Evolutionary conservation across 257 asterid genomes (phyloP), one percentile per base, ranked within the genome.

Genomic region (Oldenlandia corymbosa): DNA sequence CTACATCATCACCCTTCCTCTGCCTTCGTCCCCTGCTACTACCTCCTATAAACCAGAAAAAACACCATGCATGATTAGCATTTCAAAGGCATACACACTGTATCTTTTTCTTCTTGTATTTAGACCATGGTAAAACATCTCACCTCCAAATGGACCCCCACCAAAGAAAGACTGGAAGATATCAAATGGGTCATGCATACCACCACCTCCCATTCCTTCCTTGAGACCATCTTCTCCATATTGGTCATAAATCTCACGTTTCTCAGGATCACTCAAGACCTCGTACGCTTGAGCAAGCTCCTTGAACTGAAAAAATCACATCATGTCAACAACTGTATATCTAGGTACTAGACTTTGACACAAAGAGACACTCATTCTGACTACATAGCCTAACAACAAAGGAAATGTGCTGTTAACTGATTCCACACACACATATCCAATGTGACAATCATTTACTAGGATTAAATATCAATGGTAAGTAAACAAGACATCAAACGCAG

Each of bases 231-330:
- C 94, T 60, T 85, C 94, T 57, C 94, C 94, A 68, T 83, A 86
- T 57, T 83, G 83, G 58, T 86, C 94, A 58, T 86, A 86, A n/a
- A 86, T 81, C 57, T 81, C 94, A 13, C 94, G 85, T 55, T 85
- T 85, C 65, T 85, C 88, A 0, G 90, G 87, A 51, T 85, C 85
- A 60, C 88, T 83, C 71, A 86, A 64, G 34, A 83, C 94, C 75
- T 86, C 94, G 51, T 86, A 86, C 8, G 94, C 94, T 42, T 86
- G 94, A 66, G 90, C 86, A 59, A 86, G 74, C 90, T 86, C 94
- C 79, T 86, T 86, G 36, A 86, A 86, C 94, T 86, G 82, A 7
- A 58, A 32, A 10, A 18, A 47, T 8, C 7, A 60, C 48, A 3
- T 12, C 31, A 23, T 24, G 28, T 54, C 48, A 32, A n/a, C 26